Percentiles rank a stretch among this genome's conserved stretches.
Evolutionary conservation across 2,329 filamentous ascomycete species (phyloP).

Genomic region (Daldinia sp.): DNA sequence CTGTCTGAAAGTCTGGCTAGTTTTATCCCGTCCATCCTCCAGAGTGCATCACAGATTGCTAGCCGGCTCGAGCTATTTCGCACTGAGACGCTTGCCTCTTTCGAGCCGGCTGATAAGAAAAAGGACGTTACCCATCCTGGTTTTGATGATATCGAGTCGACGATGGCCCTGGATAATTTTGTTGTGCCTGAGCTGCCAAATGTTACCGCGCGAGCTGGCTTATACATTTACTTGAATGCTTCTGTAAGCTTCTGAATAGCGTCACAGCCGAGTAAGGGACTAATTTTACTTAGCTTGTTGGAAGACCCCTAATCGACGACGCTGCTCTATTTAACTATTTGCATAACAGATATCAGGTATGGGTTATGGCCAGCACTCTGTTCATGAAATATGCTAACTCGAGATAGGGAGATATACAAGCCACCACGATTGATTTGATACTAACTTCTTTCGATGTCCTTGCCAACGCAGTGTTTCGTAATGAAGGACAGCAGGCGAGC

Average conservation of each 20-base stretch:
- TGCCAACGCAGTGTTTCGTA: slow-evolving; percentile 83
- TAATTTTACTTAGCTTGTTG: slow-evolving; percentile 73
- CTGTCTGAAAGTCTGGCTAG: slow-evolving; percentile 64
- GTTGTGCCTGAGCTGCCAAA: slow-evolving; percentile 74
- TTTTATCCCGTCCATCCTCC: slow-evolving; percentile 69
- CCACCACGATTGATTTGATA: slow-evolving; percentile 83
- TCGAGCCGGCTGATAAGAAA: slow-evolving; percentile 68
- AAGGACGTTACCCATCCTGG: slow-evolving; percentile 62
- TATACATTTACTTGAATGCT: slow-evolving; percentile 88
- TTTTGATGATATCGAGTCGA: slow-evolving; percentile 70
- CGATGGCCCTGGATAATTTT: slow-evolving; percentile 67
- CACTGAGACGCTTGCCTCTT: slow-evolving; percentile 65
- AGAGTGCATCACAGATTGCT: slow-evolving; percentile 66
- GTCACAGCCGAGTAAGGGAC: slow-evolving; percentile 15
- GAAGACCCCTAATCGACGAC: slow-evolving; percentile 86
- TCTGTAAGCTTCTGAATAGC: slow-evolving; percentile 66
- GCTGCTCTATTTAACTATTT: slow-evolving; percentile 81
- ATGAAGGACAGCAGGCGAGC: slow-evolving; percentile 68
- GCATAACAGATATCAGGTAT: slow-evolving; percentile 84
- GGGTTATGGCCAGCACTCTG: slow-evolving; percentile 23
- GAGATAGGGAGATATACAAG: slow-evolving; percentile 77
- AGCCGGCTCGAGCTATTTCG: slow-evolving; percentile 69
- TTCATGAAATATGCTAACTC: not conserved
- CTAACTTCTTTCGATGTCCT: slow-evolving; percentile 90
- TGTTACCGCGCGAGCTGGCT: slow-evolving; percentile 80